Percentiles rank a stretch among this genome's conserved stretches.
Evolutionary conservation across 1,139 yeast genomes (phyloP).

Genomic region (Candida pseudoviswanathii): DNA sequence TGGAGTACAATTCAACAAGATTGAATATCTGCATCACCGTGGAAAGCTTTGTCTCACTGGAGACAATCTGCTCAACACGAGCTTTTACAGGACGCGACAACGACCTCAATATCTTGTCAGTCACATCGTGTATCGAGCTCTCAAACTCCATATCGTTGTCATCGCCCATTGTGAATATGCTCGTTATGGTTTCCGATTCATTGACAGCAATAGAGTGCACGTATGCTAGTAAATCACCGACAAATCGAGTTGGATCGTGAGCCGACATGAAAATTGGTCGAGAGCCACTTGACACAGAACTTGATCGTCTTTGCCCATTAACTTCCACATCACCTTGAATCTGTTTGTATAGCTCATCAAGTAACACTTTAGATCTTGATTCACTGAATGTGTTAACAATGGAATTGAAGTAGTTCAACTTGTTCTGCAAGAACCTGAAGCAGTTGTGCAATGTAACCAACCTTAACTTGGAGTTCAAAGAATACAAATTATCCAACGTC

Average conservation of each 20-base stretch:
- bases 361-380: conserved; percentile 55
- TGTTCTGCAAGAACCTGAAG: conserved; percentile 30
- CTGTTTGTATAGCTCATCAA: conserved; percentile 63
- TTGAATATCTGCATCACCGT: conserved; percentile 61
- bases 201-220: conserved; percentile 87
- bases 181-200: conserved; percentile 75
- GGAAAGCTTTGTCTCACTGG: conserved; percentile 62
- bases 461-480: conserved; percentile 31
- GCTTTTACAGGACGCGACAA: conserved; percentile 44
- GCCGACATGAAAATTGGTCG: conserved; percentile 67
- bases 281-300: conserved; percentile 18
- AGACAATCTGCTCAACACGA: conserved; percentile 67
- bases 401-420: conserved; percentile 55
- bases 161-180: conserved; percentile 31
- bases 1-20: conserved; percentile 63
- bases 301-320: conserved; percentile 6
- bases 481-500: conserved; percentile 38
- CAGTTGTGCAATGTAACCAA: conserved; percentile 36
- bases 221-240: conserved; percentile 89
- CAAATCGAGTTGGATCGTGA: conserved; percentile 78
- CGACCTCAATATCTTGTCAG: conserved; percentile 33
- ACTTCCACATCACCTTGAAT: conserved; percentile 33
- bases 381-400: conserved; percentile 50
- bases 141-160: conserved; percentile 22
- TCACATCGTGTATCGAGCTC: conserved; percentile 33